Conservation (phyloP, 345 rosid genomes). For the Eutrema heterophyllum region DNA sequence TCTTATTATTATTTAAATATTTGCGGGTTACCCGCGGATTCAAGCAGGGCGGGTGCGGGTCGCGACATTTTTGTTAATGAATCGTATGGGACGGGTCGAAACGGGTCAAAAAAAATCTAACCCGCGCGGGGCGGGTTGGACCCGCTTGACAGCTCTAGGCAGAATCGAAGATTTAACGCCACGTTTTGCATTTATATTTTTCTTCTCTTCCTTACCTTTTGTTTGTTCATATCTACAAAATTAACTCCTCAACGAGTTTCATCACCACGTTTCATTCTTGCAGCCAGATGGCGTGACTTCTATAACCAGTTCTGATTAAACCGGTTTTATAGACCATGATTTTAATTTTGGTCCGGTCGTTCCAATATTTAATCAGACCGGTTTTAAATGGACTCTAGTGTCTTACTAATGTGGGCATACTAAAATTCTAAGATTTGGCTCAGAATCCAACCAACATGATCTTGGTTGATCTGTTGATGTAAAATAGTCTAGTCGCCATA, state of each 20-base stretch:
- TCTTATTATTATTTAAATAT: no score
- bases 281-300: background rate
- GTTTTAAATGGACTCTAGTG: background rate
- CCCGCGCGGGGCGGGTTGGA: no score
- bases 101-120: no score
- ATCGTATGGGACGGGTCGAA: no score
- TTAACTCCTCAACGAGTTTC: background rate
- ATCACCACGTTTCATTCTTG: background rate
- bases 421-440: background rate
- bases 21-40: no score
- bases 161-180: background rate
- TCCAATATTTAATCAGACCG: background rate
- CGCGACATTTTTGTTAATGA: no score
- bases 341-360: background rate
- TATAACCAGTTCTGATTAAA: background rate
- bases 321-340: background rate
- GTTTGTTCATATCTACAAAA: background rate
- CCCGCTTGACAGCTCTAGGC: no score
- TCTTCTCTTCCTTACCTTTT: slow-evolving; percentile 1
- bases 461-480: background rate
- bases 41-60: no score
- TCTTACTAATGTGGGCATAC: background rate
- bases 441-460: background rate
- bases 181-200: background rate
- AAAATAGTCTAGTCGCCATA: no score